Evolutionary conservation across 129 eudicot species (phyloP).

Genomic region (Helianthus annuus): DNA sequence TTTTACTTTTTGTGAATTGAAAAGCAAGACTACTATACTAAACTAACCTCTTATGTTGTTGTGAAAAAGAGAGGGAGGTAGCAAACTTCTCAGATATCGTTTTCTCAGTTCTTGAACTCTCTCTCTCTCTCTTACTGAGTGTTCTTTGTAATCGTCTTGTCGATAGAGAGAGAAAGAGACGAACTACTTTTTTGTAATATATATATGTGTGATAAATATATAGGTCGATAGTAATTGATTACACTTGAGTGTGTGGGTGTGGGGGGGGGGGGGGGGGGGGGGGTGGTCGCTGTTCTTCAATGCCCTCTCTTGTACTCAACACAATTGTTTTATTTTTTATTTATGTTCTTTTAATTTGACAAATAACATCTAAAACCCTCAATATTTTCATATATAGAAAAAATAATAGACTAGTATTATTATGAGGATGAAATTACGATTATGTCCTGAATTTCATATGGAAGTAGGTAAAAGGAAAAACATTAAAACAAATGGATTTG

Average conservation of each 20-base stretch:
- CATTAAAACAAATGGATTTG: background rate
- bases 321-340: conserved; percentile 10
- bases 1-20: conserved; percentile 30
- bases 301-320: conserved; percentile 44
- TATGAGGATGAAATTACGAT: background rate
- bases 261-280: conserved; percentile 18
- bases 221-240: conserved; percentile 5
- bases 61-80: conserved; percentile 35
- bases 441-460: background rate
- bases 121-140: conserved; percentile 31
- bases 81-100: conserved; percentile 30
- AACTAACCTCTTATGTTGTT: conserved; percentile 39
- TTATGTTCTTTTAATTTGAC: conserved; percentile 7
- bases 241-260: conserved; percentile 12
- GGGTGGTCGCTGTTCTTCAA: conserved; percentile 37
- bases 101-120: conserved; percentile 30
- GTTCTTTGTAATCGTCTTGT: conserved; percentile 68
- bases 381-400: background rate
- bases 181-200: conserved; percentile 23
- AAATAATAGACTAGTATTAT: conserved; percentile 5
- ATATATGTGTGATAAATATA: background rate
- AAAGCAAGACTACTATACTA: conserved; percentile 30
- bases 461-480: background rate
- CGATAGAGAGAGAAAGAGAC: conserved; percentile 46
- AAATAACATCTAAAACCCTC: background rate